Conservation (phyloP, 2,329 filamentous ascomycete genomes). For the Hyphodiscus sp. region DNA sequence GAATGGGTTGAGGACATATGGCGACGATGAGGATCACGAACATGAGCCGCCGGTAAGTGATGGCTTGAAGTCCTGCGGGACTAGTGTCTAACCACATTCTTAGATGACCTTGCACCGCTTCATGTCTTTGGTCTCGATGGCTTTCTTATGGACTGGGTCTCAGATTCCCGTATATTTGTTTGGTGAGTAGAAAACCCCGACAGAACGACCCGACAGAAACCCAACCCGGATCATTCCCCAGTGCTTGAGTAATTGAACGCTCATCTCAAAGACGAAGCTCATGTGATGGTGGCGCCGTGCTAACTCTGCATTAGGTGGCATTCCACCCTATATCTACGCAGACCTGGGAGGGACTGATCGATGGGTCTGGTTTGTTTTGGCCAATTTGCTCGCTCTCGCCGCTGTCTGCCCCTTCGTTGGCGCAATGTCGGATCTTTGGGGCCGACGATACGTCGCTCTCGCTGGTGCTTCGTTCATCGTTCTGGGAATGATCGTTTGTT, state of each 20-base stretch:
- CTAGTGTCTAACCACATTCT: constrained; percentile 27
- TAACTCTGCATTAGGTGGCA: constrained; percentile 46
- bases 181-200: constrained; percentile 41
- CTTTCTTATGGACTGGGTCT: constrained; percentile 54
- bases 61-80: constrained; percentile 27
- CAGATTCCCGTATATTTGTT: constrained; percentile 54
- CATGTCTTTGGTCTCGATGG: constrained; percentile 50
- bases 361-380: constrained; percentile 33
- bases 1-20: constrained; percentile 36
- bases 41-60: constrained; percentile 37
- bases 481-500: constrained; percentile 53
- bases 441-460: constrained; percentile 53
- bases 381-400: constrained; percentile 48
- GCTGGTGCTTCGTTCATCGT: constrained; percentile 47
- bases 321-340: constrained; percentile 48
- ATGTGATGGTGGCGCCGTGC: constrained; percentile 29
- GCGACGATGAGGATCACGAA: constrained; percentile 41
- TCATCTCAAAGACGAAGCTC: constrained; percentile 4
- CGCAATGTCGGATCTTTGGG: constrained; percentile 56
- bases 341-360: constrained; percentile 48
- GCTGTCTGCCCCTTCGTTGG: constrained; percentile 60
- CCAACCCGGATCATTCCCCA: no score
- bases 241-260: no score
- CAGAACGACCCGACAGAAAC: no score
- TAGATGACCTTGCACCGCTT: constrained; percentile 48